These are phyloP conservation scores for Colletotrichum horii DNA, from an alignment of 2,329 filamentous ascomycete genomes.

Conservation along the genomic window DNA sequence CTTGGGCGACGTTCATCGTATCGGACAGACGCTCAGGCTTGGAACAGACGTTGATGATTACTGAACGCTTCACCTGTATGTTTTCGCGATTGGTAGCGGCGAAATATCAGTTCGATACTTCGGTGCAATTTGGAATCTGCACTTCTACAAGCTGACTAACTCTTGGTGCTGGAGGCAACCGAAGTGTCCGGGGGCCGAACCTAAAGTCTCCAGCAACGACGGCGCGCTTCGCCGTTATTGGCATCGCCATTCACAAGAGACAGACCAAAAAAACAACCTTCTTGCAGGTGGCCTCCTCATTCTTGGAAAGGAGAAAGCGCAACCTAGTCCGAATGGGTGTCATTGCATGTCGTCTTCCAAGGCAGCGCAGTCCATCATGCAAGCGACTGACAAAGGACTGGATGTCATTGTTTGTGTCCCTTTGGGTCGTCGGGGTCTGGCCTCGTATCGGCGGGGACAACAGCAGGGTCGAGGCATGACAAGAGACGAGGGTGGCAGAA, in stretches of 20 bases:
- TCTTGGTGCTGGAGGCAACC: background rate
- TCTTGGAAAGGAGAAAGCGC: background rate
- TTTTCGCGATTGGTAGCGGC: background rate
- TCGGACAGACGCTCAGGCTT: background rate
- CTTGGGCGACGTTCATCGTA: background rate
- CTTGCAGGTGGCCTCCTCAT: background rate
- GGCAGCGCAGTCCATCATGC: background rate
- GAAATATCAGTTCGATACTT: background rate
- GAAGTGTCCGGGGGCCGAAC: background rate
- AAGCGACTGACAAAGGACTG: background rate
- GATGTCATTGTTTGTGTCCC: background rate
- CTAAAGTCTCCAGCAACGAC: background rate
- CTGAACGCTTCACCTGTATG: background rate
- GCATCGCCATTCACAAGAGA: background rate
- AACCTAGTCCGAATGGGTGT: background rate
- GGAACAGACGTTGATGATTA: background rate
- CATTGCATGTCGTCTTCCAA: conserved; percentile 3
- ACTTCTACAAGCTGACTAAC: background rate
- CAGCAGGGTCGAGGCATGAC: background rate
- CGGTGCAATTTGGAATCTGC: background rate
- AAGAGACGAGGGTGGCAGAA: background rate
- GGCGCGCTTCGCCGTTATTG: background rate
- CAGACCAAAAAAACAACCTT: background rate
- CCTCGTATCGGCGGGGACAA: background rate
- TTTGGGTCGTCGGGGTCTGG: background rate